Evolutionary conservation across 768 basidiomycete species (phyloP), one percentile per base, ranked within the genome.

Genomic region (Leccinum truebloodii): DNA sequence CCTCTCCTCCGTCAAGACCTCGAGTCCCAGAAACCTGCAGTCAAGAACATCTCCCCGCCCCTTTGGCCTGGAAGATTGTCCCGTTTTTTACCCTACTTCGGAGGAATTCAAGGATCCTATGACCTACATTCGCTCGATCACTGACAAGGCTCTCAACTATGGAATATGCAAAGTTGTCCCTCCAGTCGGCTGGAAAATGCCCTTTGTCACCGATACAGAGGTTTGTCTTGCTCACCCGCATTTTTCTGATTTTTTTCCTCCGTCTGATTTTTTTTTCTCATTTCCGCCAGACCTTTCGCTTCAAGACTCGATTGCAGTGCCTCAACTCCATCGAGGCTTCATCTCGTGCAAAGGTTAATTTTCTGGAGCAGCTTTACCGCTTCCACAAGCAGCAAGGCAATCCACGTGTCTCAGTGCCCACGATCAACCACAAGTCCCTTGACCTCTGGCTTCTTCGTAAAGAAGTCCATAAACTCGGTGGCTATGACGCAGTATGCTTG

Each of bases 161-260:
- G 97, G 97, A 26, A 94, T 99, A 67, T 95, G 93, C 79, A 99
- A 99, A 79, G 86, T 99, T 59, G 84, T 98, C 26, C 97, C 97
- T 62, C 97, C 97, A 2, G 80, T 82, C 58, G 90, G 84, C 22
- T 99, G 97, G 97, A 84, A 89, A 67, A 96, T 97, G 88, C 93
- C 96, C 8, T 98, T 97, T 71, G 88, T 93, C 12, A 92, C 95
- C 50, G 89, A 98, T 72, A 94, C 94, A 18, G 92, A 95, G 85
- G 95, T 94, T 66, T 62, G 87, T 79, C 49, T 59, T 53, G 55
- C 66, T 37, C 39, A 55, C 53, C 65, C 56, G 65, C 56, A 60
- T 66, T 69, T 70, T 73, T 70, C 61, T 68, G 60, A 60, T 70
- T 61, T 63, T 62, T 59, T 59, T 49, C n/a, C 55, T 50, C 50